Base-by-base conservation (phyloP, 306 rosid species). In the Vigna radiata region DNA sequence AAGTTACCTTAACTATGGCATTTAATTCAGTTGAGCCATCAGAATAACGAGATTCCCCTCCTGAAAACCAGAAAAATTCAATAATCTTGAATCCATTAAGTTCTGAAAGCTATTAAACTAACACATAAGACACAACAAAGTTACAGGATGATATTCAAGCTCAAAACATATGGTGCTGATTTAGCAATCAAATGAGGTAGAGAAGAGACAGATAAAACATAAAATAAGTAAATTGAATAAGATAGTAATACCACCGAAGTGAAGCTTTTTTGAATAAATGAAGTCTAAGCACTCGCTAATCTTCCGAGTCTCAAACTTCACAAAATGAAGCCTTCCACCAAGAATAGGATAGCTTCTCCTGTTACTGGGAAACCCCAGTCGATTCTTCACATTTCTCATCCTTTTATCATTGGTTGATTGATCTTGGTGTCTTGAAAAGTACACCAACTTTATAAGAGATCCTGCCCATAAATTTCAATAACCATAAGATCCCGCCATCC, bases 301-400 rank as follows among this genome's bases (percentile, higher is more conserved):
- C 89, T 92, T 90, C 90, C 54, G 81, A 2, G 97, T 92, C 80
- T 92, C 97, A 68, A 92, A 92, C 88, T 90, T 92, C 83, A 92
- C 93, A 88, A 90, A 92, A 82, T 92, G 96, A 77, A 90, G 96
- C 84, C 93, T 86, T 81, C 97, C 97, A 18, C 97, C 97, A 48
- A 92, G 96, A 87, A 92, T 79, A 29, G 96, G 97, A 74, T 79
- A 90, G 88, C 86, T 92, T 84, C 92, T 89, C 80, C 96, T 82
- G 79, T 53, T 84, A 67, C 92, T 90, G 52, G 87, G 78, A 64
- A 90, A 74, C 43, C 89, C 97, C 80, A 88, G 76, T 37, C 78
- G 77, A 52, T 86, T 88, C 85, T 81, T 87, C 77, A 81, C 23
- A 71, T 70, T 88, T 75, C 66, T 86, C 81, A 83, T 88, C 83